phyloP scores from a whole-genome alignment of 169 alveolate genomes.

The Babesia caballi region DNA sequence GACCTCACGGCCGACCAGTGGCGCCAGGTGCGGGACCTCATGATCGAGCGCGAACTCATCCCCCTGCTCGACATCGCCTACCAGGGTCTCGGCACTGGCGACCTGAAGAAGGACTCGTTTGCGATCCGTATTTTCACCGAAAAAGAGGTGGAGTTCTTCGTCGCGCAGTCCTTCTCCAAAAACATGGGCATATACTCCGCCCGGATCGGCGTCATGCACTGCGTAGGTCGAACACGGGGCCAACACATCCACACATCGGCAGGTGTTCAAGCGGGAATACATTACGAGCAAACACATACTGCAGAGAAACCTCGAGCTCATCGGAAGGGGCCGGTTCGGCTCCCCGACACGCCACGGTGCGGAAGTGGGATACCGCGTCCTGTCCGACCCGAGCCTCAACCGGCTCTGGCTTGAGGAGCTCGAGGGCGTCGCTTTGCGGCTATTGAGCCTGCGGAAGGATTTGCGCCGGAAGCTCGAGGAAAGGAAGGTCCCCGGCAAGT shows the following conservation, averaged over 20 bases:
- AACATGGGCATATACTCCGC: slow-evolving; percentile 62
- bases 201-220: slow-evolving; percentile 57
- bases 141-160: slow-evolving; percentile 44
- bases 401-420: slow-evolving; percentile 52
- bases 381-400: slow-evolving; percentile 12
- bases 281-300: slow-evolving; percentile 1
- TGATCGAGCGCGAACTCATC: slow-evolving; percentile 31
- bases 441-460: slow-evolving; percentile 1
- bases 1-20: slow-evolving; percentile 55
- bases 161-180: slow-evolving; percentile 66
- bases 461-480: slow-evolving; percentile 33
- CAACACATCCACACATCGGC: neutral
- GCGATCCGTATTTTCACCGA: slow-evolving; percentile 40
- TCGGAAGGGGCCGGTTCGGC: slow-evolving; percentile 53
- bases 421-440: neutral
- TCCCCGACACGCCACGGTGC: slow-evolving; percentile 53
- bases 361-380: slow-evolving; percentile 30
- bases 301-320: slow-evolving; percentile 9
- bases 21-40: slow-evolving; percentile 27
- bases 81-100: slow-evolving; percentile 57
- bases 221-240: slow-evolving; percentile 2
- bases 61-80: slow-evolving; percentile 62
- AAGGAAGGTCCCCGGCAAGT: slow-evolving; percentile 44
- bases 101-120: slow-evolving; percentile 32
- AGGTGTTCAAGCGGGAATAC: slow-evolving; percentile 38